Percentiles rank a stretch among this genome's conserved stretches.
phyloP scores from a whole-genome alignment of 345 rosid species.

The Pistacia integerrima region DNA sequence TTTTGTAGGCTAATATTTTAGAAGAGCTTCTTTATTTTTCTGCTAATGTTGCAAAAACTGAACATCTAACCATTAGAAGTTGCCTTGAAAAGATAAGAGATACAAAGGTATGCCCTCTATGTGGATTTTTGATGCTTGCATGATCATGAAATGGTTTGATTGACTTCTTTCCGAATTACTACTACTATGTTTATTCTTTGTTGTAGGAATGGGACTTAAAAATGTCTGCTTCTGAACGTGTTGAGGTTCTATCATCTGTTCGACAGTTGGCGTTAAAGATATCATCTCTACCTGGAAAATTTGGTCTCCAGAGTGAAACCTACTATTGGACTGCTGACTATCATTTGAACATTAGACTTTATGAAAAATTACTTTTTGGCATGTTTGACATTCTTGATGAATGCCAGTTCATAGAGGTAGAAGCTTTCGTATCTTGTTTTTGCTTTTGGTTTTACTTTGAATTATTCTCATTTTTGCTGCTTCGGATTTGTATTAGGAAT shows the following conservation, averaged over 20 bases:
- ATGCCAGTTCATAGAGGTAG: conserved; percentile 89
- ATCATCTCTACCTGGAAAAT: conserved; percentile 62
- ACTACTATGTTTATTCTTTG: conserved; percentile 27
- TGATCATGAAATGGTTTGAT: conserved; percentile 15
- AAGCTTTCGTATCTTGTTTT: conserved; percentile 17
- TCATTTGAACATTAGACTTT: conserved; percentile 78
- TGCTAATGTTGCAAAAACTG: conserved; percentile 44
- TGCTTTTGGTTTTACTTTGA: conserved; percentile 7
- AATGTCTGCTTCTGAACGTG: conserved; percentile 76
- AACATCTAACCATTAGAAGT: conserved; percentile 51
- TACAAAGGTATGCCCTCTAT: conserved; percentile 53
- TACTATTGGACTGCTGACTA: conserved; percentile 76
- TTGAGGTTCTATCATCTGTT: conserved; percentile 70
- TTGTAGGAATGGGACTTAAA: conserved; percentile 73
- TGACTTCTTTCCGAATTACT: conserved; percentile 12
- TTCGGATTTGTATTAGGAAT: conserved; percentile 54
- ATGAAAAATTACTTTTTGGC: conserved; percentile 72
- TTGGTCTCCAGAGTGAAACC: conserved; percentile 76
- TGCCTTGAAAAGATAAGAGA: conserved; percentile 75
- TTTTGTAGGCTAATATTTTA: conserved; percentile 67
- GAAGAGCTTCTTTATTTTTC: conserved; percentile 77
- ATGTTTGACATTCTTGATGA: conserved; percentile 92
- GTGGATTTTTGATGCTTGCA: conserved; percentile 23
- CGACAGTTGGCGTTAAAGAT: conserved; percentile 60
- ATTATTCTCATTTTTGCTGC: conserved; percentile 24